Evolutionary conservation across 768 basidiomycete species (phyloP), one percentile per base, ranked within the genome.

Genomic region (Daedaleopsis nitida): DNA sequence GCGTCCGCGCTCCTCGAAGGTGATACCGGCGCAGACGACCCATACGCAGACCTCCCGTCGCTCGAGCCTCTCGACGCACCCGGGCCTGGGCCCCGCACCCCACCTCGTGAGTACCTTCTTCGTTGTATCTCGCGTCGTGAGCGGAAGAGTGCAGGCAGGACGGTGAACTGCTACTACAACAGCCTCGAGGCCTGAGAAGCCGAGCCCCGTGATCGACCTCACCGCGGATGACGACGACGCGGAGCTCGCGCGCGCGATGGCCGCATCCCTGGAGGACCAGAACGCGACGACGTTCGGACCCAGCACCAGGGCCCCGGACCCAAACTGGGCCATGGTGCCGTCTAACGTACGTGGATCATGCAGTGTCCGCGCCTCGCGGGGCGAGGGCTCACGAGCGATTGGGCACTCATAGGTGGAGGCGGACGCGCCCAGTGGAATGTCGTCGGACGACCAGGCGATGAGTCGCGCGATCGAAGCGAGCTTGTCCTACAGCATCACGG

Each of bases 381-480:
- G 44, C 17, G 16, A 9, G 16, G 17, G 12, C 19, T 23, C 21
- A 24, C 47, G 47, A 49, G 47, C 55, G 50, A 65, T 42, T 42
- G 39, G 37, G 39, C 13, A 17, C 11, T 3, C 21, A 21, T 70
- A 78, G 79, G 74, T 70, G 52, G 72, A 72, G 58, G 69, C 63
- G 57, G 71, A 56, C 19, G 63, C 74, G 35, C 74, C 39, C 1
- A 49, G 51, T 2, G 72, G 67, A n/a, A 62, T 81, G 21, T 78
- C 78, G 2, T 79, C 79, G 23, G 86, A 88, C n/a, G 81, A 89
- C 45, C 82, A 86, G 51, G 79, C 78, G 38, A 74, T 91, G 72
- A 85, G 83, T 65, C 84, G 86, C 27, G 90, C 88, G 0, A 89
- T 92, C 45, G 83, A 87, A 72, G 88, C 85, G 5, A 90, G 88